phyloP scores from a whole-genome alignment of 2,329 filamentous ascomycete species.

The Fusarium coffeatum region DNA sequence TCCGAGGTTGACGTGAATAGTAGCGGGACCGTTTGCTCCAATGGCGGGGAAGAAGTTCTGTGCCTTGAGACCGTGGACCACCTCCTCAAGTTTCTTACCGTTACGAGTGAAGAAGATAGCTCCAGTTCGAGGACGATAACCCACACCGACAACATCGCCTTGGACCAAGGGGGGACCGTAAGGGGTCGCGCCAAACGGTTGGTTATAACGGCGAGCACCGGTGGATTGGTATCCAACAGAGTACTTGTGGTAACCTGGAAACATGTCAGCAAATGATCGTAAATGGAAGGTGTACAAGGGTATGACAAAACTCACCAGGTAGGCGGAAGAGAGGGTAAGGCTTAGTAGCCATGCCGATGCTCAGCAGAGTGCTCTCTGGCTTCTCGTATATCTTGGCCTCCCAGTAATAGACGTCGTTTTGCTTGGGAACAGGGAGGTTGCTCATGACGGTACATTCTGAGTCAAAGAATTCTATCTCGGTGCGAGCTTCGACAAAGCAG shows the following conservation, averaged over 20 bases:
- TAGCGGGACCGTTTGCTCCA: conserved; percentile 93
- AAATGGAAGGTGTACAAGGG: conserved; percentile 1
- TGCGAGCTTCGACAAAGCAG: conserved; percentile 95
- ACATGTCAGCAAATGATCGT: conserved; percentile 38
- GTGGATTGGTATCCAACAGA: conserved; percentile 92
- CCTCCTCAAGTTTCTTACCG: conserved; percentile 95
- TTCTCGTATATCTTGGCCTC: conserved; percentile 99
- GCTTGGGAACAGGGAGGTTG: conserved; percentile 96
- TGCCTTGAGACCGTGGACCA: conserved; percentile 89
- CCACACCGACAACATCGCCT: conserved; percentile 95
- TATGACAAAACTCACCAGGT: conserved; percentile 73
- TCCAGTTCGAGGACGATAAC: conserved; percentile 92
- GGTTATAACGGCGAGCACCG: conserved; percentile 88
- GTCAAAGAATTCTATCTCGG: conserved; percentile 99
- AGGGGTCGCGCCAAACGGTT: conserved; percentile 82
- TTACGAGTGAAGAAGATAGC: conserved; percentile 99
- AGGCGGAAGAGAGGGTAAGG: conserved; percentile 95
- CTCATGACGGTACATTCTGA: conserved; percentile 97
- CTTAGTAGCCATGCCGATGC: conserved; percentile 95
- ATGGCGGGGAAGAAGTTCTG: conserved; percentile 98
- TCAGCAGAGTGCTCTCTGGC: conserved; percentile 86
- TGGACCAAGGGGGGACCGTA: conserved; percentile 90
- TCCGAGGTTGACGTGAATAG: conserved; percentile 96
- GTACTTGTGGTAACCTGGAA: conserved; percentile 83
- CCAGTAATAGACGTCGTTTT: conserved; percentile 99